Conservation (phyloP, 495 filamentous ascomycete genomes). For the Penicillium salamii region DNA sequence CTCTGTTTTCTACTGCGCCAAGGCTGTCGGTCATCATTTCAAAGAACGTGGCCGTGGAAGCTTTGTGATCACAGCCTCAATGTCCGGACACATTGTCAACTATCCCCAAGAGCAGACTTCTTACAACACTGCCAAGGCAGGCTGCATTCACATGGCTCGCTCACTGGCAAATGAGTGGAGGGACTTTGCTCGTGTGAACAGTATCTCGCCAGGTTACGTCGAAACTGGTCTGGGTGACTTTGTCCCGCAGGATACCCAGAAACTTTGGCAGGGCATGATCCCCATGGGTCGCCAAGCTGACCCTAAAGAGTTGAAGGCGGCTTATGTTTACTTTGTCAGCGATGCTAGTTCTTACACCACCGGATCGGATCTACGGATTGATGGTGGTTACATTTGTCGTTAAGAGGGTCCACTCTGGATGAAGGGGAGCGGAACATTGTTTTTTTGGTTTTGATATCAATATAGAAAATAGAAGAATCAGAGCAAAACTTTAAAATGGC, state of each 20-base stretch:
- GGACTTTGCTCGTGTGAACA: constrained; percentile 63
- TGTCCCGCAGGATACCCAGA: constrained; percentile 57
- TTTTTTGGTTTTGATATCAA: no score
- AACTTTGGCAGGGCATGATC: constrained; percentile 62
- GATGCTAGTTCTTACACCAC: constrained; percentile 75
- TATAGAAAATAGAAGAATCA: no score
- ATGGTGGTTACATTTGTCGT: constrained; percentile 37
- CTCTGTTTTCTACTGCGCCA: constrained; percentile 57
- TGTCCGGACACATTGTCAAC: constrained; percentile 66
- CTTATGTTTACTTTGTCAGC: constrained; percentile 60
- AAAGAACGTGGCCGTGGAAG: constrained; percentile 48
- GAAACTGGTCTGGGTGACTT: constrained; percentile 67
- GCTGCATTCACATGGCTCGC: constrained; percentile 38
- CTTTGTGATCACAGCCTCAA: constrained; percentile 55
- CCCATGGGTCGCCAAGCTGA: constrained; percentile 62
- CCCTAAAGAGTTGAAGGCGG: constrained; percentile 72
- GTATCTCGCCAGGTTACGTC: constrained; percentile 65
- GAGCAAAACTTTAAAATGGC: no score
- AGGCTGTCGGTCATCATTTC: constrained; percentile 54
- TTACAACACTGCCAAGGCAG: constrained; percentile 69
- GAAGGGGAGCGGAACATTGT: no score
- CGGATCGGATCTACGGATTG: constrained; percentile 60
- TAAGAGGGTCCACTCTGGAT: no score
- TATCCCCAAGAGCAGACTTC: constrained; percentile 66
- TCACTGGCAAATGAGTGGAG: constrained; percentile 65